Evolutionary conservation across 2,329 filamentous ascomycete species (phyloP).

Genomic region (Diaporthe sp.): DNA sequence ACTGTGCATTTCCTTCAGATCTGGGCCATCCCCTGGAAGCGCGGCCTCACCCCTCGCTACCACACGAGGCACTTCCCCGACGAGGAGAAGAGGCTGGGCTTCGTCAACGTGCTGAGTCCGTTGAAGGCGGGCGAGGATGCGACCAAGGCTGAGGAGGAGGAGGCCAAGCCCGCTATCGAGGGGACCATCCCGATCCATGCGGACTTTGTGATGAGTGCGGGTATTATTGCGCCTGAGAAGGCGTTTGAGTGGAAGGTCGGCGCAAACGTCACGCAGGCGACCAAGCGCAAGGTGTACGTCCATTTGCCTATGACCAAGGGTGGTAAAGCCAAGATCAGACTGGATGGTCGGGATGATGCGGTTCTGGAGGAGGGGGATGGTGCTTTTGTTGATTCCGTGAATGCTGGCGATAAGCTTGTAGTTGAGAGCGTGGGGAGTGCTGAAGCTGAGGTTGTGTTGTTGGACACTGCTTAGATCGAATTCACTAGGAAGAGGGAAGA

Average conservation of each 20-base stretch:
- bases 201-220: conserved; percentile 86
- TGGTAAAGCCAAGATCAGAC: conserved; percentile 78
- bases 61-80: conserved; percentile 81
- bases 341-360: conserved; percentile 75
- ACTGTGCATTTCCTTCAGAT: conserved; percentile 90
- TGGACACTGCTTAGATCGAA: conserved; percentile 60
- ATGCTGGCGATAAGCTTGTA: conserved; percentile 72
- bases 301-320: conserved; percentile 84
- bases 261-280: conserved; percentile 57
- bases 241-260: conserved; percentile 81
- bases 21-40: conserved; percentile 85
- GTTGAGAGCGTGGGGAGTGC: conserved; percentile 77
- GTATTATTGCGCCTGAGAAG: conserved; percentile 75
- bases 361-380: conserved; percentile 83
- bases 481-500: too few relatives aligned
- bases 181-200: conserved; percentile 87
- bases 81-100: conserved; percentile 76
- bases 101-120: conserved; percentile 82
- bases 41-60: conserved; percentile 79
- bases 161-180: conserved; percentile 70
- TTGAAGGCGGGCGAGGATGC: conserved; percentile 76
- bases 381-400: conserved; percentile 77
- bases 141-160: conserved; percentile 71
- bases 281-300: conserved; percentile 80
- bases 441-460: conserved; percentile 77